A percentile compares a stretch with the other conserved stretches of the same genome.
These are phyloP conservation scores for Plasmodium blacklocki DNA, from an alignment of 169 alveolate species.

Conservation along the genomic window DNA sequence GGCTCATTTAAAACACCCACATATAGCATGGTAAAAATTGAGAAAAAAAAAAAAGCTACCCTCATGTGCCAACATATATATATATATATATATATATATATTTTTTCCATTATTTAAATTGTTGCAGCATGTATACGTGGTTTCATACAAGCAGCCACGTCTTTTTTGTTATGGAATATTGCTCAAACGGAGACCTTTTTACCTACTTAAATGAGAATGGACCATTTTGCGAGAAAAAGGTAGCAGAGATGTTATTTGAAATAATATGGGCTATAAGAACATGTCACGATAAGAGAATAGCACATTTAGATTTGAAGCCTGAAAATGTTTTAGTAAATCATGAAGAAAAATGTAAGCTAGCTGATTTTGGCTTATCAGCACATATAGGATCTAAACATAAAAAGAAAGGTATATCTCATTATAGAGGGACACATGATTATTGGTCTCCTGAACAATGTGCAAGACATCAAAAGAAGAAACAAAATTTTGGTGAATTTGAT, in stretches of 20 bases:
- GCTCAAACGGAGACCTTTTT: constrained; percentile 87
- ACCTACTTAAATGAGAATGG: constrained; percentile 80
- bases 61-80: neutral
- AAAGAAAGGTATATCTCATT: constrained; percentile 78
- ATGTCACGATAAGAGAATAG: constrained; percentile 90
- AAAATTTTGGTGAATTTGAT: constrained; percentile 85
- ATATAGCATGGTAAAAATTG: constrained; percentile 84
- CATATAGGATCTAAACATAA: constrained; percentile 85
- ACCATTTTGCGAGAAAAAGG: constrained; percentile 82
- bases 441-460: constrained; percentile 90
- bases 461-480: constrained; percentile 78
- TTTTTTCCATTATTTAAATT: neutral
- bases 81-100: neutral
- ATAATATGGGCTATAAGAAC: constrained; percentile 91
- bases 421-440: constrained; percentile 83
- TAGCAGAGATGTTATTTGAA: constrained; percentile 85
- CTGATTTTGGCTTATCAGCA: constrained; percentile 91
- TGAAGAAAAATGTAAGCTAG: constrained; percentile 84
- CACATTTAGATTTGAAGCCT: constrained; percentile 89
- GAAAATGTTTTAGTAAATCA: constrained; percentile 89
- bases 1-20: constrained; percentile 90
- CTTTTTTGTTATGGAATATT: constrained; percentile 89
- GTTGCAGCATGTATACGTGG: constrained; percentile 87
- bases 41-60: neutral
- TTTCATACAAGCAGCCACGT: constrained; percentile 86